A percentile compares a stretch with the other conserved stretches of the same genome.
Evolutionary conservation across 306 rosid species (phyloP).

Genomic region (Cucurbita moschata): DNA sequence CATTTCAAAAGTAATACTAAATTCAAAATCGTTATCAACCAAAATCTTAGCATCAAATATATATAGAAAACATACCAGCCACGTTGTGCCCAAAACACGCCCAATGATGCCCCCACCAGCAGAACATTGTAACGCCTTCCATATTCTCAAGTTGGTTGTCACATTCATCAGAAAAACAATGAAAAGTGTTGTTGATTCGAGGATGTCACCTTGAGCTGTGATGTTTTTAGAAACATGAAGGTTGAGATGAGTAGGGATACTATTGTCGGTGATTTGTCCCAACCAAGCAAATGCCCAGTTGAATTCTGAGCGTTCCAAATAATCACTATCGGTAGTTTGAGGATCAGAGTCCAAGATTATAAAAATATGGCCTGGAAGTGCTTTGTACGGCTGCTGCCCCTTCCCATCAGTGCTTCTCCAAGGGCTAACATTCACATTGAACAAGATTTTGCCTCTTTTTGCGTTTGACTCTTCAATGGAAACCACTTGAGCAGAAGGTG

Average conservation of each 20-base stretch:
- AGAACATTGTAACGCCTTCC: slow-evolving; percentile 29
- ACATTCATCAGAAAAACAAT: slow-evolving; percentile 34
- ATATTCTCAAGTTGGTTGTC: slow-evolving; percentile 32
- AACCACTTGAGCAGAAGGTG: slow-evolving; percentile 36
- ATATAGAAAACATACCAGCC: slow-evolving; percentile 15
- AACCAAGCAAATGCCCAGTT: slow-evolving; percentile 26
- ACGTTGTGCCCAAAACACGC: slow-evolving; percentile 10
- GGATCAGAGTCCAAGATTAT: slow-evolving; percentile 34
- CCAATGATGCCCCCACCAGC: slow-evolving; percentile 5
- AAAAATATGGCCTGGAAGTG: slow-evolving; percentile 40
- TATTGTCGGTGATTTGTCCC: slow-evolving; percentile 11
- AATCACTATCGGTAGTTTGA: slow-evolving; percentile 6
- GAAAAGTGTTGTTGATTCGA: slow-evolving; percentile 11
- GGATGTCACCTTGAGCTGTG: slow-evolving; percentile 1
- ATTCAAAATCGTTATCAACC: not conserved
- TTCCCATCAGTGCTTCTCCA: slow-evolving; percentile 24
- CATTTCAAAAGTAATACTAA: not conserved
- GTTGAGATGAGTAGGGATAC: slow-evolving; percentile 11
- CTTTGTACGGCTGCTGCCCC: slow-evolving; percentile 30
- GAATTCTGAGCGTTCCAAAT: slow-evolving; percentile 19
- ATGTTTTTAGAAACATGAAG: slow-evolving; percentile 22
- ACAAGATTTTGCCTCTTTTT: not conserved
- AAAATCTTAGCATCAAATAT: not conserved
- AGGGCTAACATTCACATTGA: slow-evolving; percentile 7
- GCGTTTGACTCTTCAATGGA: slow-evolving; percentile 8